Conservation (phyloP, 164 flowering plant species). For the Annona cherimola region DNA sequence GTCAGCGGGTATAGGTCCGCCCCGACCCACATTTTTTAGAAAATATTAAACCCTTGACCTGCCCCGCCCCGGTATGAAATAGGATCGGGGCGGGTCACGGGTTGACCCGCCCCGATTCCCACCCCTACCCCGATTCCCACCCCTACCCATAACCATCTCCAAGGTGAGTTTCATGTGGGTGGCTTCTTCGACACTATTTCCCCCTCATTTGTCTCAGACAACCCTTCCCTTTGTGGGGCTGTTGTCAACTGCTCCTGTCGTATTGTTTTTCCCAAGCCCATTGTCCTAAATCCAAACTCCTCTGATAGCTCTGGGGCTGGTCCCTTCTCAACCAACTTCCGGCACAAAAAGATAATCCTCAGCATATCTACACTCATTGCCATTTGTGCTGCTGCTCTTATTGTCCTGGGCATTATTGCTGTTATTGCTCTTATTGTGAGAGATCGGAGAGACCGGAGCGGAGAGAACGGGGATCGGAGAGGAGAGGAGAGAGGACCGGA, state of each 20-base stretch:
- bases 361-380: conserved; percentile 94
- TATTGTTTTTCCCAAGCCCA: conserved; percentile 79
- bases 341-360: conserved; percentile 72
- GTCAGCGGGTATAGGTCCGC: too few species aligned
- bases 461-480: too few species aligned
- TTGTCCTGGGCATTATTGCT: conserved; percentile 76
- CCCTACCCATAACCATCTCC: conserved; percentile 68
- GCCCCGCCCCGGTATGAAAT: too few species aligned
- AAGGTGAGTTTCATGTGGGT: conserved; percentile 87
- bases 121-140: too few species aligned
- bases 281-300: conserved; percentile 83
- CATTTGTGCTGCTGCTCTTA: conserved; percentile 86
- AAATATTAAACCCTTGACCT: too few species aligned
- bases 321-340: conserved; percentile 34
- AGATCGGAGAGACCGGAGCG: too few species aligned
- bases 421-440: conserved; percentile 81
- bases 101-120: too few species aligned
- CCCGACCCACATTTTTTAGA: too few species aligned
- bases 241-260: conserved; percentile 73
- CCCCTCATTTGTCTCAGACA: conserved; percentile 64
- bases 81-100: too few species aligned
- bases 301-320: conserved; percentile 38
- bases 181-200: conserved; percentile 79
- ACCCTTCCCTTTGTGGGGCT: conserved; percentile 80
- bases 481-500: too few species aligned